These are phyloP conservation scores for Durusdinium trenchii DNA, from an alignment of 73 alveolate genomes.

Conservation along the genomic window DNA sequence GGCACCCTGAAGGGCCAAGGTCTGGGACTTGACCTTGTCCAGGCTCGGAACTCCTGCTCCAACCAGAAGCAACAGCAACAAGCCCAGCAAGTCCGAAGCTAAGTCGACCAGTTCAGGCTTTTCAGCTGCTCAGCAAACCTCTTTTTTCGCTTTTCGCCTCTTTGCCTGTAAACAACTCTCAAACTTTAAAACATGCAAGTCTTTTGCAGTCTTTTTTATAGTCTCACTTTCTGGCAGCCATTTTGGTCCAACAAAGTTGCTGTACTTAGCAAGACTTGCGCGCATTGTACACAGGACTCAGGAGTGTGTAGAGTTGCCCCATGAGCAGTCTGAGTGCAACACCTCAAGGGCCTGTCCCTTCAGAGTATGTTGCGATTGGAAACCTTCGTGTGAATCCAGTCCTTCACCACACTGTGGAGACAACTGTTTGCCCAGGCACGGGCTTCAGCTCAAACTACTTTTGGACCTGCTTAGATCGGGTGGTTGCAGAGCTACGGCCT, in stretches of 20 bases:
- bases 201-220: neutral
- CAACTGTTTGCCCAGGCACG: constrained; percentile 57
- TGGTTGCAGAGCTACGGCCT: constrained; percentile 47
- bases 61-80: constrained; percentile 79
- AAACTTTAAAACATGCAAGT: neutral
- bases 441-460: constrained; percentile 85
- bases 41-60: constrained; percentile 86
- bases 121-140: too few relatives aligned
- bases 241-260: neutral
- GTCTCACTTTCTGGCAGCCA: neutral
- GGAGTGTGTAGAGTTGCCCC: neutral
- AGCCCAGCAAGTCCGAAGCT: constrained; percentile 53
- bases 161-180: neutral
- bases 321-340: constrained; percentile 67
- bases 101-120: neutral
- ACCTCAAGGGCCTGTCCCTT: constrained; percentile 65
- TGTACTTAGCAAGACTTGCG: neutral
- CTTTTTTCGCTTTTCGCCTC: neutral
- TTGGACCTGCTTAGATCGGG: constrained; percentile 70
- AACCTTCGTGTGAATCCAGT: constrained; percentile 23
- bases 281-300: too few relatives aligned
- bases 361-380: constrained; percentile 56
- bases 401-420: constrained; percentile 66
- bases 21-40: too few relatives aligned
- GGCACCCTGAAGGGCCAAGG: too few relatives aligned